Conservation (phyloP, 768 basidiomycete species). For the Boletus insuetus region DNA sequence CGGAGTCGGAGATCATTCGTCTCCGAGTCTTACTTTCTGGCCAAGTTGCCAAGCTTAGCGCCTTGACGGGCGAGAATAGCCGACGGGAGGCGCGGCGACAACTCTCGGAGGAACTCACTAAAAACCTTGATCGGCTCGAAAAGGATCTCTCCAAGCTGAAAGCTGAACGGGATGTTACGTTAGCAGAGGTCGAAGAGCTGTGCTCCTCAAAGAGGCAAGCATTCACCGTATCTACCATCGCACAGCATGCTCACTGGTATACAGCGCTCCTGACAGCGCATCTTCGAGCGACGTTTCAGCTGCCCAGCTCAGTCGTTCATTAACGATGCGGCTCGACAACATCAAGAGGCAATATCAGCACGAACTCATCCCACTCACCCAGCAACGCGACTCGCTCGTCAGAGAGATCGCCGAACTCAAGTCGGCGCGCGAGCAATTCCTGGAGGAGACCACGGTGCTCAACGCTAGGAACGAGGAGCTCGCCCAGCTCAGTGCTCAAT, state of each 20-base stretch:
- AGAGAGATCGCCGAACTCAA: slow-evolving; percentile 87
- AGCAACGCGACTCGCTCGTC: slow-evolving; percentile 72
- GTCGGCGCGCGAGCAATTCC: slow-evolving; percentile 78
- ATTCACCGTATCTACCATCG: slow-evolving; percentile 1
- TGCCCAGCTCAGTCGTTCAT: slow-evolving; percentile 55
- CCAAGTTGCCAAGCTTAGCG: slow-evolving; percentile 82
- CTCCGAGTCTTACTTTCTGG: slow-evolving; percentile 83
- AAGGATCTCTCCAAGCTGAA: slow-evolving; percentile 82
- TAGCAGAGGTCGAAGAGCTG: slow-evolving; percentile 94
- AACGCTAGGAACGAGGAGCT: slow-evolving; percentile 92
- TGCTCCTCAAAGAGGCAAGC: slow-evolving; percentile 67
- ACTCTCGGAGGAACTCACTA: slow-evolving; percentile 72
- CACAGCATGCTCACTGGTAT: slow-evolving; percentile 23
- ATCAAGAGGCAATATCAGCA: slow-evolving; percentile 85
- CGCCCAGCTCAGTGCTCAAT: slow-evolving; percentile 81
- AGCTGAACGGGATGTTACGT: slow-evolving; percentile 85
- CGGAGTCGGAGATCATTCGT: slow-evolving; percentile 88
- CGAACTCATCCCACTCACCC: slow-evolving; percentile 81
- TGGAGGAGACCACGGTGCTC: slow-evolving; percentile 89
- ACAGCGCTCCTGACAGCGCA: slow-evolving; percentile 27
- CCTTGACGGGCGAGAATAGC: slow-evolving; percentile 77
- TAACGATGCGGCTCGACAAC: slow-evolving; percentile 82
- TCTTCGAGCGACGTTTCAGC: slow-evolving; percentile 36
- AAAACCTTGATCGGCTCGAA: slow-evolving; percentile 76
- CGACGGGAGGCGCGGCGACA: slow-evolving; percentile 78